phyloP scores from a whole-genome alignment of 1,284 basidiomycete species.

The Ustilago cynodontis region DNA sequence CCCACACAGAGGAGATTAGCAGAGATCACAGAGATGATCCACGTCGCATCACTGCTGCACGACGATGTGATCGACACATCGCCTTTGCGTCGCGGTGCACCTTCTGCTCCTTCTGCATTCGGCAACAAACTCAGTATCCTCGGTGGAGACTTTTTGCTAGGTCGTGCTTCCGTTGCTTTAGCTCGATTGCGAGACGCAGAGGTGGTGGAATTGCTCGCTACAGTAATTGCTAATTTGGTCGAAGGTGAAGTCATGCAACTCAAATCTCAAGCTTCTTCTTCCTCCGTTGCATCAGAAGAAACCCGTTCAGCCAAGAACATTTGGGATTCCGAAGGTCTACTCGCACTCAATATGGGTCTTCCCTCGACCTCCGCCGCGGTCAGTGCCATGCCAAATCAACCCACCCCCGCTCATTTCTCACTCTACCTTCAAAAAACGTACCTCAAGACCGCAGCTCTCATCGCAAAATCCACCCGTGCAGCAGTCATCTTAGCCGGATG shows the following conservation, averaged over 20 bases:
- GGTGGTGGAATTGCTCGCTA: conserved; percentile 92
- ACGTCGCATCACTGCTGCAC: conserved; percentile 93
- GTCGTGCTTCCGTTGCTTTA: conserved; percentile 87
- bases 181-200: conserved; percentile 87
- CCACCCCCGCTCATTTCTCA: conserved; percentile 78
- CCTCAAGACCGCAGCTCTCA: conserved; percentile 93
- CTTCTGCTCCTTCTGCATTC: conserved; percentile 87
- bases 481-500: conserved; percentile 91
- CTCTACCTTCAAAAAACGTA: conserved; percentile 94
- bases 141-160: conserved; percentile 94
- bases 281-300: conserved; percentile 15
- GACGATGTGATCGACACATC: conserved; percentile 95
- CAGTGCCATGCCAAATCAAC: conserved; percentile 21
- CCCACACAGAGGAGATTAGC: conserved; percentile 92
- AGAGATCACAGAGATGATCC: conserved; percentile 98
- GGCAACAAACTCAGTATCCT: conserved; percentile 97
- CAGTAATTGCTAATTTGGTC: conserved; percentile 92
- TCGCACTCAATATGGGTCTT: conserved; percentile 40
- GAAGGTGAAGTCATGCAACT: conserved; percentile 96
- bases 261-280: conserved; percentile 61
- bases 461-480: conserved; percentile 91
- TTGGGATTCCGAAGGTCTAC: conserved; percentile 47
- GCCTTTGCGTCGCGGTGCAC: conserved; percentile 81
- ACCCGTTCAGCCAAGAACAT: conserved; percentile 25
- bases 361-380: neutral